Base-by-base conservation (phyloP, 1,139 yeast species). In the Debaryomycetaceae sp. region DNA sequence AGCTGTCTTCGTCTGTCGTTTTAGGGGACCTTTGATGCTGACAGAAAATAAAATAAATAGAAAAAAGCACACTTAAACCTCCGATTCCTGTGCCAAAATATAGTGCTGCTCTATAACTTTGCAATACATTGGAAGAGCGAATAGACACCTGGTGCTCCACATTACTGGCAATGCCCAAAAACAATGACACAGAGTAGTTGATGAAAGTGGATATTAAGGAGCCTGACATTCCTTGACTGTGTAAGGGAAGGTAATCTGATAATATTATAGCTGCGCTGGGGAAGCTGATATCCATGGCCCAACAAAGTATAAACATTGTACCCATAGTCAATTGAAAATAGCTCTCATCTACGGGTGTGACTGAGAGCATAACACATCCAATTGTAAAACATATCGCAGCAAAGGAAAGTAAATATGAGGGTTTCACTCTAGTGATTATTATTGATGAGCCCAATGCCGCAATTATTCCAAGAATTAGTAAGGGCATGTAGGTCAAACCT, bases 191-290 rank as follows among this genome's bases (percentile, higher is more conserved):
- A 1, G 81, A 75, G 49, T 79, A 79, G 54, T 78, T 79, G 11
- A 76, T 70, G 48, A 78, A 75, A 0, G 85, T 80, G 24, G 79
- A 66, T 1, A 79, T 80, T 43, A 79, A 58, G 1, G 83, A 78
- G 1, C 83, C 83, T 0, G 83, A 83, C 79, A 80, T 77, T 30
- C 84, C 84, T 57, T 80, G 85, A 47, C 77, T 76, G 44, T 70
- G 67, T 45, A 60, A 56, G 0, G 84, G 83, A 37, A 80, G 58
- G 38, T 59, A 66, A 49, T 80, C 81, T 8, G 81, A 76, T 37
- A 79, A 56, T 6, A 79, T 70, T 34, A 80, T 67, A 0, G 83
- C 70, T 0, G 83, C 76, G 1, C 83, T 78, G 2, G 84, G 84
- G 54, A 79, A 80, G 34, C 82, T 76, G 52, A 77, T 59, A 54